Evolutionary conservation across 495 filamentous ascomycete species (phyloP), one percentile per base, ranked within the genome.

Genomic region (Xylaria castorea): DNA sequence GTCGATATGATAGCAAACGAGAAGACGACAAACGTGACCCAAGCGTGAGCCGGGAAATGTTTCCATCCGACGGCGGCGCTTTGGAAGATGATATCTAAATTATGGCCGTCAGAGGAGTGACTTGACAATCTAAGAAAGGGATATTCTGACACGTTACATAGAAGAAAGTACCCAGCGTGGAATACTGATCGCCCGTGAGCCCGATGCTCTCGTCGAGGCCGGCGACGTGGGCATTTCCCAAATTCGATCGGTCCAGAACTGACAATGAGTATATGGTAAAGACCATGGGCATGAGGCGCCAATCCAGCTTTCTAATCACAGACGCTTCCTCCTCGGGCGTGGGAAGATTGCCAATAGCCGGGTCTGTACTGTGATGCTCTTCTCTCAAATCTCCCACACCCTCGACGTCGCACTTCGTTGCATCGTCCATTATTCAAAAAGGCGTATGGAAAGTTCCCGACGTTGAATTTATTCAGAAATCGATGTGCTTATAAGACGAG

Each of bases 41-140:
- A 95, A 53, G 92, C 83, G 78, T 89, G 88, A 6, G 93, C 92
- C 72, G 86, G 89, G 71, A 94, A 81, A 72, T 88, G 90, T 78
- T 93, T 94, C 44, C 94, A 75, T 50, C 94, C 85, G 70, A 94
- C 94, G 11, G 91, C 92, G 0, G 93, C 92, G 62, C 94, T 93
- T 76, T 90, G 92, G 70, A 89, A 91, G 51, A 92, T 78, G 48
- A 94, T 87, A 73, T 94, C 94, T 2, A 30, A 2, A 22, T 38
- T 4, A 30, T 32, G 18, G 11, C 6, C 1, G 25, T 40, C 5
- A 60, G 32, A 16, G 51, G 1, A 46, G 25, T 34, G n/a, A 5
- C 40, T 5, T 34, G 5, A 18, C 3, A 44, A 32, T 48, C 25
- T 11, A 42, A 30, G n/a, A 18, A 12, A 7, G 40, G 22, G 14